Conservation (phyloP, 768 basidiomycete species). For the Wakefieldia striispora region DNA sequence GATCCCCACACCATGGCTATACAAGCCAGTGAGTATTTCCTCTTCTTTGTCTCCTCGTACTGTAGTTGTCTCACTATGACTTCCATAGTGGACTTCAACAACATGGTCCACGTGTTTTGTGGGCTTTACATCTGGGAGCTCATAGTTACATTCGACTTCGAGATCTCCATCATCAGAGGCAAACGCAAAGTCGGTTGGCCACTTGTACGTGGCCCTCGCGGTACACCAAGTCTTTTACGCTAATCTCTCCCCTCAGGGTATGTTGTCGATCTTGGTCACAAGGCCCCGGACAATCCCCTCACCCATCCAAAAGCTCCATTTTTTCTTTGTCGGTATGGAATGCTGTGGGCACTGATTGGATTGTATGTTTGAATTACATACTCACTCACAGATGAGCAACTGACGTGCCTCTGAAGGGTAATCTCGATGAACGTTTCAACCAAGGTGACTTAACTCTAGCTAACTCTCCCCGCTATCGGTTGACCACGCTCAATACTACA, state of each 20-base stretch:
- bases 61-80: neutral
- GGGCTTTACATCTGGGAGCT: conserved; percentile 72
- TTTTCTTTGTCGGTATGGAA: conserved; percentile 70
- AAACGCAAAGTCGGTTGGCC: conserved; percentile 66
- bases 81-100: conserved; percentile 51
- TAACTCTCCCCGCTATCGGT: neutral
- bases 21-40: conserved; percentile 23
- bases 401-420: conserved; percentile 40
- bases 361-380: conserved; percentile 38
- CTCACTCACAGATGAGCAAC: neutral
- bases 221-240: neutral
- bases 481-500: conserved; percentile 5
- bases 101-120: conserved; percentile 60
- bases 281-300: neutral
- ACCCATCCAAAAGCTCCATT: conserved; percentile 47
- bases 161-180: conserved; percentile 60
- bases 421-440: conserved; percentile 52
- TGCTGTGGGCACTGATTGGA: conserved; percentile 63
- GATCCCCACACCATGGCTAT: conserved; percentile 15
- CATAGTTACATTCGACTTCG: conserved; percentile 60
- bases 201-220: conserved; percentile 44
- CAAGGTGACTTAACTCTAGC: conserved; percentile 10
- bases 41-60: neutral
- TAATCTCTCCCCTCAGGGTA: conserved; percentile 20
- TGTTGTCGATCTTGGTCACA: conserved; percentile 2